Evolutionary conservation across 2,329 filamentous ascomycete species (phyloP).

Genomic region (Penicillium sp.): DNA sequence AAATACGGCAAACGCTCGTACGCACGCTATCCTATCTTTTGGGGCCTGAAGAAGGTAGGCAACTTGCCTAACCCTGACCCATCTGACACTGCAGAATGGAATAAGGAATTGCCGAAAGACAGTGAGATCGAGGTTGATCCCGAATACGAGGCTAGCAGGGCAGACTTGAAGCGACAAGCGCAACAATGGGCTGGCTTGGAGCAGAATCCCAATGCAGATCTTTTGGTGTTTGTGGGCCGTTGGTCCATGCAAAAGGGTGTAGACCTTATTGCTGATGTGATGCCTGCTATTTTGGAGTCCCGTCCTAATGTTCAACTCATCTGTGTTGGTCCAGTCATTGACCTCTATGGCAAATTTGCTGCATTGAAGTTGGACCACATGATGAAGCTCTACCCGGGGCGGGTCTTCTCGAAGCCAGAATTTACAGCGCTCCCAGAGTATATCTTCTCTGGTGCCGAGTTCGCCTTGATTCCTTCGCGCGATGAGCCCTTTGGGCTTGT

Average conservation of each 20-base stretch:
- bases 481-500: constrained; percentile 63
- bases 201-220: constrained; percentile 53
- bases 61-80: constrained; percentile 59
- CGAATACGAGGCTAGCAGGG: constrained; percentile 47
- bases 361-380: constrained; percentile 56
- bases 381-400: constrained; percentile 57
- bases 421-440: constrained; percentile 59
- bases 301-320: constrained; percentile 54
- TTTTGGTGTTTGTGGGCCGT: constrained; percentile 60
- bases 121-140: constrained; percentile 46
- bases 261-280: constrained; percentile 61
- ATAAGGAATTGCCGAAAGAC: constrained; percentile 45
- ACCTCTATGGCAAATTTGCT: constrained; percentile 60
- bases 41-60: constrained; percentile 57
- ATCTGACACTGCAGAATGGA: constrained; percentile 55
- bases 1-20: constrained; percentile 62
- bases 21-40: constrained; percentile 61
- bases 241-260: constrained; percentile 64
- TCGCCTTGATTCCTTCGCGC: constrained; percentile 58
- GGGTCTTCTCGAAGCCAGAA: constrained; percentile 59
- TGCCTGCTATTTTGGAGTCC: constrained; percentile 54
- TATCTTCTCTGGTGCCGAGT: constrained; percentile 60
- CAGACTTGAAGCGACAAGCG: constrained; percentile 50
- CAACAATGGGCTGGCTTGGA: constrained; percentile 60
- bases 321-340: constrained; percentile 57